Evolutionary conservation across 2,329 filamentous ascomycete genomes (phyloP).

Genomic region (Harringtonia aguacate): DNA sequence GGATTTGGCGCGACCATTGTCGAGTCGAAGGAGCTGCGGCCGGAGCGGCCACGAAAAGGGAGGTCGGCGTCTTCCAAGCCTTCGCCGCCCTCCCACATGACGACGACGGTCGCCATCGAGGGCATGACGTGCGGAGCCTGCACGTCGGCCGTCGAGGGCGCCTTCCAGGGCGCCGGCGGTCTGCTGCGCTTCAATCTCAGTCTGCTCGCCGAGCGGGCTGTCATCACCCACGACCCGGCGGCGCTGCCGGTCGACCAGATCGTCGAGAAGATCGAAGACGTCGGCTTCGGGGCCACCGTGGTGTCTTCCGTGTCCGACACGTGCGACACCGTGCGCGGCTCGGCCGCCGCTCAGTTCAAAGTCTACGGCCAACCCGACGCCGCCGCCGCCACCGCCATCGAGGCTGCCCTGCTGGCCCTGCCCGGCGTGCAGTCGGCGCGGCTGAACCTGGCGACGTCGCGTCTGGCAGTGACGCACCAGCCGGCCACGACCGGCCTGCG

Average conservation of each 20-base stretch:
- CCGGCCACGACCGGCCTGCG: constrained; percentile 66
- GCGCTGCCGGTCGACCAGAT: constrained; percentile 66
- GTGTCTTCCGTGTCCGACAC: constrained; percentile 61
- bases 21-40: constrained; percentile 48
- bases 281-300: constrained; percentile 79
- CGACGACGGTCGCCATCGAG: constrained; percentile 79
- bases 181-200: constrained; percentile 89
- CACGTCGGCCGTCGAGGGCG: constrained; percentile 80
- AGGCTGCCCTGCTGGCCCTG: constrained; percentile 52
- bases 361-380: constrained; percentile 70
- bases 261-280: constrained; percentile 73
- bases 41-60: constrained; percentile 19
- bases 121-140: constrained; percentile 98
- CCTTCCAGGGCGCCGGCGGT: constrained; percentile 67
- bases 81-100: constrained; percentile 38
- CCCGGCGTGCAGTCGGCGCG: constrained; percentile 65
- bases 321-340: constrained; percentile 40
- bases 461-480: constrained; percentile 64
- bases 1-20: constrained; percentile 75
- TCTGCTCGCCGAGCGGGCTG: constrained; percentile 80
- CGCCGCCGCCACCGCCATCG: constrained; percentile 60
- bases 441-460: constrained; percentile 62
- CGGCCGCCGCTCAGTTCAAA: constrained; percentile 64
- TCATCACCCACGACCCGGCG: constrained; percentile 70
- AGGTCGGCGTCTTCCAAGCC: constrained; percentile 34